phyloP scores from a whole-genome alignment of 2,329 filamentous ascomycete species.

The Aureobasidium sp. region DNA sequence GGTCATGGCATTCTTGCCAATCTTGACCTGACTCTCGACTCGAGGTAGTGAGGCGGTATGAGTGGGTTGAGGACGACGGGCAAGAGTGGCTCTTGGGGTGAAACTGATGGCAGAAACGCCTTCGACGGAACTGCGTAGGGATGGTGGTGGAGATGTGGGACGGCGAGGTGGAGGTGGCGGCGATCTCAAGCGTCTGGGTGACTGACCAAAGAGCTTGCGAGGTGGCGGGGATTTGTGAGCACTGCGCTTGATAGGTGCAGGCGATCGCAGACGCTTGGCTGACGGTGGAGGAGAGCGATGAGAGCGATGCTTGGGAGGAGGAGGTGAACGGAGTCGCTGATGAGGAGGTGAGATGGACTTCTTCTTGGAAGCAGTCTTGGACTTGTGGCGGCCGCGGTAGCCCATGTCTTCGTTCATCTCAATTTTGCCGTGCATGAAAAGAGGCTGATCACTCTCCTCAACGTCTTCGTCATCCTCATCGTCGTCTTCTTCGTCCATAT shows the following conservation, averaged over 20 bases:
- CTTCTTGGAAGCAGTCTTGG: constrained; percentile 23
- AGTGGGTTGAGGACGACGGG: constrained; percentile 52
- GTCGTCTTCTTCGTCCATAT: constrained; percentile 67
- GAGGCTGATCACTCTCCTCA: constrained; percentile 57
- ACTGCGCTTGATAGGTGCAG: constrained; percentile 26
- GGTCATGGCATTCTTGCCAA: not conserved
- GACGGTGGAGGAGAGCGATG: constrained; percentile 39
- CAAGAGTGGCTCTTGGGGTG: constrained; percentile 20
- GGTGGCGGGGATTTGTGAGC: constrained; percentile 24
- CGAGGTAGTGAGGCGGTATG: constrained; percentile 83
- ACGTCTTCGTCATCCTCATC: constrained; percentile 36
- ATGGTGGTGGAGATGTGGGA: constrained; percentile 60
- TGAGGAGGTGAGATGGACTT: constrained; percentile 49
- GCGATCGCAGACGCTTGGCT: constrained; percentile 18
- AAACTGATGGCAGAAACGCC: constrained; percentile 26
- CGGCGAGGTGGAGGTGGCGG: constrained; percentile 30
- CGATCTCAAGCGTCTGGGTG: constrained; percentile 53
- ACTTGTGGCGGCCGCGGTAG: constrained; percentile 28
- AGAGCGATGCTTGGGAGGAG: constrained; percentile 14
- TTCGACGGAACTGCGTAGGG: constrained; percentile 36
- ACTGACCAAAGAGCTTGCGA: constrained; percentile 56
- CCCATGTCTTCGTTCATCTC: constrained; percentile 55
- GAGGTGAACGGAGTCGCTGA: constrained; percentile 48
- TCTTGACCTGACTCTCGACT: constrained; percentile 9
- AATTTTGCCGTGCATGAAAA: constrained; percentile 56